Evolutionary conservation across 2,329 filamentous ascomycete species (phyloP).

Genomic region (Cordyceps tenuipes): DNA sequence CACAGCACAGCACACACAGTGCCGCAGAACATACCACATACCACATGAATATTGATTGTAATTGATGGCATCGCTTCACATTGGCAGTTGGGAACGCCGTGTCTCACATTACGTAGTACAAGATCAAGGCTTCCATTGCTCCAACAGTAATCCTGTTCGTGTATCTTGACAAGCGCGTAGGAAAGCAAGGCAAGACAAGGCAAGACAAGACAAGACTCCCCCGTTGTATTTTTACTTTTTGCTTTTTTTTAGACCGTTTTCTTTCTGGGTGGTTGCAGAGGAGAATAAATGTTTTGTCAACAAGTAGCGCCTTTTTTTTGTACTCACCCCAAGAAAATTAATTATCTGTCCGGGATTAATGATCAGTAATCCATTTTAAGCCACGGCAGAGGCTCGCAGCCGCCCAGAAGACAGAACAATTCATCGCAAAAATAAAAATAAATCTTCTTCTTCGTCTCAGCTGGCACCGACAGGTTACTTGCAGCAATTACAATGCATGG

Average conservation of each 20-base stretch:
- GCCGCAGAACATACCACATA: too few species aligned
- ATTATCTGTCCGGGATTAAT: neutral
- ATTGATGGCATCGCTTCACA: neutral
- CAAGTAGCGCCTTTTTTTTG: neutral
- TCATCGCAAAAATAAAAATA: neutral
- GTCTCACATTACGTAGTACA: neutral
- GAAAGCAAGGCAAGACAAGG: neutral
- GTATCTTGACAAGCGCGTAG: neutral
- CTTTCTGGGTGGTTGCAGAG: neutral
- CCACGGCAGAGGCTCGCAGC: neutral
- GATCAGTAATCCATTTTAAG: neutral
- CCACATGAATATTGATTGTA: neutral
- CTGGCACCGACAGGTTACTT: neutral
- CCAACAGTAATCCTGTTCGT: neutral
- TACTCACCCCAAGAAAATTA: neutral
- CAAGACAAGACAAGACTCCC: neutral
- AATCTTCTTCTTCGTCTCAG: neutral
- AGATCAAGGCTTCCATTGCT: neutral
- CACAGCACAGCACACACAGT: too few species aligned
- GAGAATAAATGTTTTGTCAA: constrained; percentile 8
- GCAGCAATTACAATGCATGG: neutral
- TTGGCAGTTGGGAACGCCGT: neutral
- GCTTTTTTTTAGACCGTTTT: neutral
- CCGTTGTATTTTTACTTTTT: neutral
- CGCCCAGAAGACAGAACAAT: neutral